Evolutionary conservation across 805 yeast genomes (phyloP).

Genomic region (Trichomonascus vanleenenianus): DNA sequence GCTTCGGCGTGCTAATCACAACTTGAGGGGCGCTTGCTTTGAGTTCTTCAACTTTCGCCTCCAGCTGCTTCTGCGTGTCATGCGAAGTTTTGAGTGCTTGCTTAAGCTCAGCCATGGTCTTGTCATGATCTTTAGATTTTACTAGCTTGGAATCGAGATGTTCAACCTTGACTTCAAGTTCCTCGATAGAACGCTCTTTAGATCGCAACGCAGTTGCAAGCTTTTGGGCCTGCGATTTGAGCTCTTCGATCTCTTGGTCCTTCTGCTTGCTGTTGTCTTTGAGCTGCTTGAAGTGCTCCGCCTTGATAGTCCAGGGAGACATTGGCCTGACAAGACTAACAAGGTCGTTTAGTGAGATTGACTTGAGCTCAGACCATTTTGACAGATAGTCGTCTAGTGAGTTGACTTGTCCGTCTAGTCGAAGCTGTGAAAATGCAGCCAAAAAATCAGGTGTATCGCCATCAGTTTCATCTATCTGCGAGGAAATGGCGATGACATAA

Average conservation of each 20-base stretch:
- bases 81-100: constrained; percentile 7
- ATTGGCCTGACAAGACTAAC: constrained; percentile 4
- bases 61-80: constrained; percentile 8
- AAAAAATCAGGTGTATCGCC: background rate
- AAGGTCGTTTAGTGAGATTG: background rate
- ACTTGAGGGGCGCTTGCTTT: background rate
- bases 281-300: constrained; percentile 10
- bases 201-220: constrained; percentile 14
- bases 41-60: constrained; percentile 9
- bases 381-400: background rate
- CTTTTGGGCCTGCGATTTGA: constrained; percentile 15
- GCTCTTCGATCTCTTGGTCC: constrained; percentile 11
- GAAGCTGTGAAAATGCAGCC: no score
- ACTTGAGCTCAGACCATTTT: background rate
- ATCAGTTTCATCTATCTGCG: constrained; percentile 1
- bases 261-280: constrained; percentile 4
- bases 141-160: constrained; percentile 16
- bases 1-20: constrained; percentile 1
- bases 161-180: constrained; percentile 18
- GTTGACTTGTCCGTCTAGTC: background rate
- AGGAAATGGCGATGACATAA: constrained; percentile 1
- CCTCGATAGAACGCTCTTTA: constrained; percentile 22
- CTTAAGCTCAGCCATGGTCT: constrained; percentile 12
- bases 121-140: constrained; percentile 19
- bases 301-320: constrained; percentile 21